These are phyloP conservation scores for Naganishia vaughanmartiniae DNA, from an alignment of 768 basidiomycete species.

Conservation along the genomic window DNA sequence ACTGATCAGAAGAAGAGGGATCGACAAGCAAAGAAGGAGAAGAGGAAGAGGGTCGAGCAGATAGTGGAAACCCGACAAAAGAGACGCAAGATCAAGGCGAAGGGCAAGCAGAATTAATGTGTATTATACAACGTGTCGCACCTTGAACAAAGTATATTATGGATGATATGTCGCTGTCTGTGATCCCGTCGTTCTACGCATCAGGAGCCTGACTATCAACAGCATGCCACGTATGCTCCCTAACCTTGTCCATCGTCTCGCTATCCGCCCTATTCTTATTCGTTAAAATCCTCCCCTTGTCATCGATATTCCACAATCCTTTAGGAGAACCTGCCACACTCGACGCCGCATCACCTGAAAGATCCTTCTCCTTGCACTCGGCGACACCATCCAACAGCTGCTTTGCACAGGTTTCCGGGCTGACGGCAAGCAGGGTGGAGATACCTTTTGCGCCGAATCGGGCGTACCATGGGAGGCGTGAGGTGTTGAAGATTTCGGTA, in stretches of 20 bases:
- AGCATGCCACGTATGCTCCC: constrained; percentile 29
- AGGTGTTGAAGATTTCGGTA: constrained; percentile 18
- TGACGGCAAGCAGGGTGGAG: neutral
- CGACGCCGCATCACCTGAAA: neutral
- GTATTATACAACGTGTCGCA: neutral
- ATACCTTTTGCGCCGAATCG: constrained; percentile 2
- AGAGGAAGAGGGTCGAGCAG: constrained; percentile 28
- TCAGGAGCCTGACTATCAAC: constrained; percentile 24
- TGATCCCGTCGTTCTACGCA: neutral
- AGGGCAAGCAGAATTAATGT: neutral
- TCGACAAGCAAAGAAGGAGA: constrained; percentile 37
- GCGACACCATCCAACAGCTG: constrained; percentile 15
- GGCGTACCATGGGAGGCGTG: constrained; percentile 17
- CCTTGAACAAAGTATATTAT: neutral
- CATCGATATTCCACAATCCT: constrained; percentile 27
- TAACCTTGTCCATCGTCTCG: constrained; percentile 24
- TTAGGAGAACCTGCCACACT: neutral
- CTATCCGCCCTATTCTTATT: constrained; percentile 19
- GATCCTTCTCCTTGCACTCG: constrained; percentile 14
- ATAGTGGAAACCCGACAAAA: constrained; percentile 22
- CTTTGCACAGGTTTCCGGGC: constrained; percentile 30
- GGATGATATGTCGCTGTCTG: neutral
- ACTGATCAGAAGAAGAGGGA: constrained; percentile 39
- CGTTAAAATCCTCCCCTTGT: constrained; percentile 27
- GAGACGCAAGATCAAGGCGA: constrained; percentile 24